These are phyloP conservation scores for Sarcomyxa edulis DNA, from an alignment of 768 basidiomycete species.

Conservation along the genomic window DNA sequence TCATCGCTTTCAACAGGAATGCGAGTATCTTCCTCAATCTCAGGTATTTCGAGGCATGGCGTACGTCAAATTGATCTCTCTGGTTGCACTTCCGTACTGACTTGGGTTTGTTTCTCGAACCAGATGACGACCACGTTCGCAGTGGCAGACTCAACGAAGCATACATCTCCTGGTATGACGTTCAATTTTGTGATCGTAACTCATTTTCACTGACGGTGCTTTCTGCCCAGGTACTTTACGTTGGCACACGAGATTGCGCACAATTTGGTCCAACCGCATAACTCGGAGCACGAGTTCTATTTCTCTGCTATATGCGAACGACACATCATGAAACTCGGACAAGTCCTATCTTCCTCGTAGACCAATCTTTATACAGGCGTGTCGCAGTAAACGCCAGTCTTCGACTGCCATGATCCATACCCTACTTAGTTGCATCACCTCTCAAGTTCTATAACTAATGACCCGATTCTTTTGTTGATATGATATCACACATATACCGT, in stretches of 20 bases:
- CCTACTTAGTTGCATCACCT: too few species aligned
- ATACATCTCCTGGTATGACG: constrained; percentile 70
- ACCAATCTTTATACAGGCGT: too few species aligned
- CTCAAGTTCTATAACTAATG: too few species aligned
- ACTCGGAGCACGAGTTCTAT: constrained; percentile 92
- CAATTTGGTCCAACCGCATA: constrained; percentile 82
- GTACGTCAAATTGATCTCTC: constrained; percentile 55
- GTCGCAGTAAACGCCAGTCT: too few species aligned
- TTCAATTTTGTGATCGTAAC: not conserved
- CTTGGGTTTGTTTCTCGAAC: too few species aligned
- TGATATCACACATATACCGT: too few species aligned
- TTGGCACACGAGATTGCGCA: constrained; percentile 93
- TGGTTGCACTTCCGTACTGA: not conserved
- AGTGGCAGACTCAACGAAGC: constrained; percentile 53
- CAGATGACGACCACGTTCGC: constrained; percentile 69
- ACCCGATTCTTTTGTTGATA: too few species aligned
- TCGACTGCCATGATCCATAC: too few species aligned
- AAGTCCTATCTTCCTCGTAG: constrained; percentile 18
- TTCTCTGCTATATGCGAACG: constrained; percentile 87
- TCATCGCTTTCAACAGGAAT: constrained; percentile 91
- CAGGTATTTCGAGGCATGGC: constrained; percentile 83
- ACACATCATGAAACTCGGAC: constrained; percentile 38
- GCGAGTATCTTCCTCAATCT: constrained; percentile 88
- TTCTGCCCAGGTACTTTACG: constrained; percentile 68
- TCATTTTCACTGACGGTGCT: not conserved